Conservation (phyloP, 2,329 filamentous ascomycete genomes). For the Podosphaera fusca region DNA sequence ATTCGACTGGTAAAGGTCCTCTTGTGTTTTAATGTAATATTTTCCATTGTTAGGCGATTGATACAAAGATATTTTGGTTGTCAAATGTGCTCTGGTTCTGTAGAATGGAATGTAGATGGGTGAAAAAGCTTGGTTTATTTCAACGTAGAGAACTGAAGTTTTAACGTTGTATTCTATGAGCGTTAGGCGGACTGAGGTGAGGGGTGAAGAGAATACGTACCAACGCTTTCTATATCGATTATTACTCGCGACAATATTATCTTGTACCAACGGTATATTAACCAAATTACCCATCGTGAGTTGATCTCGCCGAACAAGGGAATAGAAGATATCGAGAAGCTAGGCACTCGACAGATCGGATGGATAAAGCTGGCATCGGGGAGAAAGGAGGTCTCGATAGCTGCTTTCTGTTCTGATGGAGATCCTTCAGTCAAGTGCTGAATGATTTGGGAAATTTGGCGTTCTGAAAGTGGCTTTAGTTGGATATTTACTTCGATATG, state of each 20-base stretch:
- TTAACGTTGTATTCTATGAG: slow-evolving; percentile 40
- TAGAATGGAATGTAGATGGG: slow-evolving; percentile 62
- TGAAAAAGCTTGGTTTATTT: slow-evolving; percentile 50
- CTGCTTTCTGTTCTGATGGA: slow-evolving; percentile 37
- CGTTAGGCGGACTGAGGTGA: not conserved
- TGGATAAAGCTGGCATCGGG: slow-evolving; percentile 51
- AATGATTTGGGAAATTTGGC: slow-evolving; percentile 44
- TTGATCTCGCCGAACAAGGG: slow-evolving; percentile 24
- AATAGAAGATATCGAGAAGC: slow-evolving; percentile 21
- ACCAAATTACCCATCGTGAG: slow-evolving; percentile 41
- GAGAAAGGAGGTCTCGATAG: slow-evolving; percentile 52
- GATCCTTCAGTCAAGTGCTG: slow-evolving; percentile 42
- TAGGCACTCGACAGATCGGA: slow-evolving; percentile 50
- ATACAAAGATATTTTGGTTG: slow-evolving; percentile 41
- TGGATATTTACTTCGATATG: no score
- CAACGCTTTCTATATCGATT: slow-evolving; percentile 36
- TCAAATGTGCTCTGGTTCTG: slow-evolving; percentile 40
- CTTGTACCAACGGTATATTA: slow-evolving; percentile 67
- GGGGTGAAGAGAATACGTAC: slow-evolving; percentile 16
- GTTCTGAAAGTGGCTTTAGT: slow-evolving; percentile 15
- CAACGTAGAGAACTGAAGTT: slow-evolving; percentile 46
- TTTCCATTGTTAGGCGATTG: slow-evolving; percentile 19
- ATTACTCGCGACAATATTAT: slow-evolving; percentile 55
- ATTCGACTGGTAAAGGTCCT: slow-evolving; percentile 60
- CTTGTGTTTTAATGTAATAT: slow-evolving; percentile 55